These are phyloP conservation scores for Candolleomyces eurysporus DNA, from an alignment of 768 basidiomycete genomes.

Conservation along the genomic window DNA sequence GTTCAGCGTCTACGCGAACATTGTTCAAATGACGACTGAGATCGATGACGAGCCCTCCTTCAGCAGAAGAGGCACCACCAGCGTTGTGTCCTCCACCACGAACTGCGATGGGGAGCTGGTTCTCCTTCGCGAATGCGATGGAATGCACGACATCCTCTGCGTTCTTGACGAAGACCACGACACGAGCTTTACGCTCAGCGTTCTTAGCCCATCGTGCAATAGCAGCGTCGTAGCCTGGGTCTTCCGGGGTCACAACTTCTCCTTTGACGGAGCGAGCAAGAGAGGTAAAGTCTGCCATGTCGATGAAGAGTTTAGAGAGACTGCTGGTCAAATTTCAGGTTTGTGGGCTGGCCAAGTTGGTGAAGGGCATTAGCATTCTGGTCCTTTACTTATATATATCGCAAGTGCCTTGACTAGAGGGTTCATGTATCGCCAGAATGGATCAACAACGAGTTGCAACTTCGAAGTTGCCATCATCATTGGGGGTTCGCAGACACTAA, in stretches of 20 bases:
- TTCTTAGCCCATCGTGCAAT: slow-evolving; percentile 45
- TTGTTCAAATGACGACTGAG: slow-evolving; percentile 39
- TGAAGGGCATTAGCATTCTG: too few species aligned
- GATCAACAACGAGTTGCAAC: too few species aligned
- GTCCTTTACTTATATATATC: too few species aligned
- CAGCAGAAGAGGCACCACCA: slow-evolving; percentile 38
- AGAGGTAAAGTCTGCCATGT: neutral
- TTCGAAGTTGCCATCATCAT: too few species aligned
- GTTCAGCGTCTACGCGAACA: slow-evolving; percentile 34
- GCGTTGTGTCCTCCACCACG: slow-evolving; percentile 46
- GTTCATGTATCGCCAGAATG: too few species aligned
- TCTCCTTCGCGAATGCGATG: slow-evolving; percentile 32
- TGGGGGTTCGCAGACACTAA: too few species aligned
- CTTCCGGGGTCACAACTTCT: slow-evolving; percentile 36
- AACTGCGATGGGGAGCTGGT: slow-evolving; percentile 37
- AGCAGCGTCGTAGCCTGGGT: slow-evolving; percentile 33
- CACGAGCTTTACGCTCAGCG: slow-evolving; percentile 34
- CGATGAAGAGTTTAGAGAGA: too few species aligned
- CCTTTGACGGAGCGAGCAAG: slow-evolving; percentile 29
- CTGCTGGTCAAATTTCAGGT: too few species aligned
- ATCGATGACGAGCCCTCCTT: slow-evolving; percentile 49
- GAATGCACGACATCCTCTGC: slow-evolving; percentile 35
- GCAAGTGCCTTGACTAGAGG: too few species aligned
- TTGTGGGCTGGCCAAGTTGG: too few species aligned
- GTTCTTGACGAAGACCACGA: slow-evolving; percentile 42